Percentiles rank a stretch among this genome's conserved stretches.
Evolutionary conservation across 192 early-diverging fungal species (phyloP).

Genomic region (Umbelopsis isabellina): DNA sequence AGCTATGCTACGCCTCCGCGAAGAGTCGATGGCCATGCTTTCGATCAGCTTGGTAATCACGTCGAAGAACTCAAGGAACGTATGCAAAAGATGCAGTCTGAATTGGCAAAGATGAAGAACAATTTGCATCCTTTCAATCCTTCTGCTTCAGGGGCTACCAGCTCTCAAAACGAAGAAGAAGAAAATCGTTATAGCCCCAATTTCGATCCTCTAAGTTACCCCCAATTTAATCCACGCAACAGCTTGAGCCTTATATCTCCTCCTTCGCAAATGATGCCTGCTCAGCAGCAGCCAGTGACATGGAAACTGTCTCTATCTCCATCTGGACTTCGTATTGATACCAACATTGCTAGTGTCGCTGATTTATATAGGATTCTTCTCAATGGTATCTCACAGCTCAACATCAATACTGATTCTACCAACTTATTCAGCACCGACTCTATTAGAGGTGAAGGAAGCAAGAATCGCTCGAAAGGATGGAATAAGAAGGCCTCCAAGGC

Average conservation of each 20-base stretch:
- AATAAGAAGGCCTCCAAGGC: slow-evolving; percentile 13
- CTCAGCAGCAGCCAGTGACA: slow-evolving; percentile 31
- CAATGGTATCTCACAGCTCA: slow-evolving; percentile 46
- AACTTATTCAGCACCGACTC: slow-evolving; percentile 44
- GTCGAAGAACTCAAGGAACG: slow-evolving; percentile 47
- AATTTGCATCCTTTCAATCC: slow-evolving; percentile 42
- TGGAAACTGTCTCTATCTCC: slow-evolving; percentile 45
- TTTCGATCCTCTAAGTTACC: slow-evolving; percentile 20
- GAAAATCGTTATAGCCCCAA: slow-evolving; percentile 20
- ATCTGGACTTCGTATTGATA: slow-evolving; percentile 46
- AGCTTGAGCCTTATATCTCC: slow-evolving; percentile 12
- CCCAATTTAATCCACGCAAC: slow-evolving; percentile 12
- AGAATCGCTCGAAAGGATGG: slow-evolving; percentile 8
- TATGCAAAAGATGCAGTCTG: slow-evolving; percentile 49
- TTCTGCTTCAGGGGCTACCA: background rate
- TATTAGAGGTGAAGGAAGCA: slow-evolving; percentile 27
- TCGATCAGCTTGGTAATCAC: slow-evolving; percentile 46
- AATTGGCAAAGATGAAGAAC: slow-evolving; percentile 44
- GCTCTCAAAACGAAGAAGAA: slow-evolving; percentile 16
- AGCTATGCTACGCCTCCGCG: slow-evolving; percentile 47
- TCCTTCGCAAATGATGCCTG: slow-evolving; percentile 7
- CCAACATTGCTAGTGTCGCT: slow-evolving; percentile 47
- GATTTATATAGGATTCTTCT: slow-evolving; percentile 44
- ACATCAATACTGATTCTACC: slow-evolving; percentile 44
- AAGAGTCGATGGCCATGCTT: slow-evolving; percentile 46